phyloP scores from a whole-genome alignment of 1,284 basidiomycete species.

The Leccinum pachyderme region DNA sequence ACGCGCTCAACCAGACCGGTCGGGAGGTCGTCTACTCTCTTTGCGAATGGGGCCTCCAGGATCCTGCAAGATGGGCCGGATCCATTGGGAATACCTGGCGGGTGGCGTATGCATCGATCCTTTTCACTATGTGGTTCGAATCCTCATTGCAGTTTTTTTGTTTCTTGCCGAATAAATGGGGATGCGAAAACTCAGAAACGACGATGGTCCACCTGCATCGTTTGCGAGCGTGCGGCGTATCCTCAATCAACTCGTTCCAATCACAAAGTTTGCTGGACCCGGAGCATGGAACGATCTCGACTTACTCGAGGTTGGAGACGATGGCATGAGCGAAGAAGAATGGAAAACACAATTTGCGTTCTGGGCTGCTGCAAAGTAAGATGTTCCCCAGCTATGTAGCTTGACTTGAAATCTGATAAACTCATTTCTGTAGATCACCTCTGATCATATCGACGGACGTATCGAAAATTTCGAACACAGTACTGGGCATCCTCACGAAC shows the following conservation, averaged over 20 bases:
- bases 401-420: not conserved
- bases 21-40: slow-evolving; percentile 52
- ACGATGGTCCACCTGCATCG: slow-evolving; percentile 46
- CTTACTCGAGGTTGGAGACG: slow-evolving; percentile 48
- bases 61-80: slow-evolving; percentile 48
- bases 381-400: not conserved
- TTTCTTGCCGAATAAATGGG: not conserved
- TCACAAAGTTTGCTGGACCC: slow-evolving; percentile 44
- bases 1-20: slow-evolving; percentile 35
- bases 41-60: slow-evolving; percentile 53
- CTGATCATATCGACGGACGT: slow-evolving; percentile 13
- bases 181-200: slow-evolving; percentile 36
- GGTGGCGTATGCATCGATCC: slow-evolving; percentile 32
- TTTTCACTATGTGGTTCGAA: not conserved
- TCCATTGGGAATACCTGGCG: slow-evolving; percentile 49
- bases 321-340: slow-evolving; percentile 40
- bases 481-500: slow-evolving; percentile 8
- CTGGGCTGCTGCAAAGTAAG: slow-evolving; percentile 33
- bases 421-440: slow-evolving; percentile 7
- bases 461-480: not conserved
- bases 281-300: slow-evolving; percentile 50
- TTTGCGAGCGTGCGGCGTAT: slow-evolving; percentile 49
- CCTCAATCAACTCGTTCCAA: slow-evolving; percentile 49
- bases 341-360: slow-evolving; percentile 51
- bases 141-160: not conserved